Evolutionary conservation across 768 basidiomycete species (phyloP), one percentile per base, ranked within the genome.

Genomic region (Termitomyces sp.): DNA sequence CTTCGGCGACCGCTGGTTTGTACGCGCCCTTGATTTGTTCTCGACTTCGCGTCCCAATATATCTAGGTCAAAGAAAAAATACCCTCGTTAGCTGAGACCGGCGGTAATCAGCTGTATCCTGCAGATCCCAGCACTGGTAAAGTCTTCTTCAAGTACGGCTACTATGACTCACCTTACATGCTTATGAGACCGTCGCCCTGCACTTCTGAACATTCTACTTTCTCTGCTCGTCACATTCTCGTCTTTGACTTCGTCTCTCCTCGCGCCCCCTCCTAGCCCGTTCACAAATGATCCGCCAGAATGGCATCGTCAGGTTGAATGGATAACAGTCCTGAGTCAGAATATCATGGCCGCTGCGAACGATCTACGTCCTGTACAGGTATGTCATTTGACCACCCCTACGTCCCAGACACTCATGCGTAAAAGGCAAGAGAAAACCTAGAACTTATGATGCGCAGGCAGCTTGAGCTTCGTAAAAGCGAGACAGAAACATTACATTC

Each of bases 341-440:
- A 96, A 95, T 69, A 79, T 96, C 56, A 91, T 94, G 84, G 90
- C 87, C 15, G 89, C 90, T 18, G 90, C 90, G 37, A 96, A 96
- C 66, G 92, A 94, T 64, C 72, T 95, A 51, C 83, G 94, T 26
- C 93, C 92, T 0, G 88, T 94, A 5, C 93, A 95, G 81, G 92
- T 86, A 61, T 44, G 55, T 1, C 47, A 16, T 46, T 34, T 45
- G 39, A 26, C 6, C 12, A 16, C 1, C 29, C n/a, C 34, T 50
- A 39, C 26, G 3, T 37, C 31, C 6, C 55, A 48, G 29, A 47
- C 20, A 47, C 18, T 56, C 28, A 26, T 33, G 34, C 20, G 51
- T 53, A 22, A 60, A 42, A 92, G 87, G 92, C 93, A 15, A 77
- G 93, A 62, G 87, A 81, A 36, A 90, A 88, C 64, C 77, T 95